phyloP scores from a whole-genome alignment of 2,329 filamentous ascomycete genomes.

The Tolypocladium inflatum region DNA sequence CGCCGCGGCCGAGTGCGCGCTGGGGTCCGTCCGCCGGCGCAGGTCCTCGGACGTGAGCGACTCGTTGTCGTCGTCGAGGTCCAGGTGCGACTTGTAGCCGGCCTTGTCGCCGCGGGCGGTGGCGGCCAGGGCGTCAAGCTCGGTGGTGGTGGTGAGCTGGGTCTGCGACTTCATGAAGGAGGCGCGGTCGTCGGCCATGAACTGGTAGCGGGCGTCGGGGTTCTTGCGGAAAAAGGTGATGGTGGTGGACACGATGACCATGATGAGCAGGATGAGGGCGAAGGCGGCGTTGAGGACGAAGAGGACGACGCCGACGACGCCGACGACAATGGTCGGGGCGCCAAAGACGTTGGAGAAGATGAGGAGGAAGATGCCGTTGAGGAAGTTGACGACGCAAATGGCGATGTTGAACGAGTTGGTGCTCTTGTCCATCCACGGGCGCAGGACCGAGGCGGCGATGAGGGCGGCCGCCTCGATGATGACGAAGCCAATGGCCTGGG shows the following conservation, averaged over 20 bases:
- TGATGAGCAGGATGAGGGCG: constrained; percentile 69
- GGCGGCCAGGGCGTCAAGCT: constrained; percentile 80
- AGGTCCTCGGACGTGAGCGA: constrained; percentile 28
- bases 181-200: constrained; percentile 90
- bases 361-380: constrained; percentile 82
- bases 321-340: constrained; percentile 72
- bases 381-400: constrained; percentile 81
- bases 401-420: constrained; percentile 95
- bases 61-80: constrained; percentile 32
- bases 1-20: constrained; percentile 8
- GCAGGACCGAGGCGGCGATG: constrained; percentile 67
- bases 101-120: constrained; percentile 79
- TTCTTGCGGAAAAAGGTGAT: constrained; percentile 83
- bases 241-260: constrained; percentile 55
- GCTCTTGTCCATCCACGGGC: constrained; percentile 98
- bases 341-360: constrained; percentile 84
- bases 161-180: constrained; percentile 97
- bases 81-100: constrained; percentile 26
- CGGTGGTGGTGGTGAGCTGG: constrained; percentile 65
- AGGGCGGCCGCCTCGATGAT: constrained; percentile 74
- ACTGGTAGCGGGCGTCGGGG: constrained; percentile 88
- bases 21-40: constrained; percentile 22
- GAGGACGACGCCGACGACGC: constrained; percentile 81
- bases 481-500: constrained; percentile 74
- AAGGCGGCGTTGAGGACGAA: constrained; percentile 83